phyloP scores from a whole-genome alignment of 176 grass and related monocot species.

The Pontederia paniculata region DNA sequence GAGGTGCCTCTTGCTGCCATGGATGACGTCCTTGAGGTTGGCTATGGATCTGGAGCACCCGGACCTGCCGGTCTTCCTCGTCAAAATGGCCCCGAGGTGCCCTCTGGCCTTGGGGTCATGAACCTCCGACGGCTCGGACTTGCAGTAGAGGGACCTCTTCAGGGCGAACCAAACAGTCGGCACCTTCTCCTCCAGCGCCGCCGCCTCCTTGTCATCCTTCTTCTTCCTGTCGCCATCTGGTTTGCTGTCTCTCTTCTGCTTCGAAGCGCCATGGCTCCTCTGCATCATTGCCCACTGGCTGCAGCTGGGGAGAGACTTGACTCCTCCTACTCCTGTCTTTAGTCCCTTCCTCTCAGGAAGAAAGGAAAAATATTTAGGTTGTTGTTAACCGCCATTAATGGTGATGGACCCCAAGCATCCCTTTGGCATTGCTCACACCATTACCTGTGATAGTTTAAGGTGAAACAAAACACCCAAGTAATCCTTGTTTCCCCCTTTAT shows the following conservation, averaged over 20 bases:
- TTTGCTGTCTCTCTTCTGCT: constrained; percentile 19
- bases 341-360: neutral
- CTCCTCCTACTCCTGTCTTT: too few relatives aligned
- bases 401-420: neutral
- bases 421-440: too few relatives aligned
- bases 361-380: neutral
- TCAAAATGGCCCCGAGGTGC: constrained; percentile 34
- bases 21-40: constrained; percentile 78
- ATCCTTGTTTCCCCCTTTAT: neutral
- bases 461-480: too few relatives aligned
- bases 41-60: constrained; percentile 79
- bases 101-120: constrained; percentile 55
- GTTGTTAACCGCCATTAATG: neutral
- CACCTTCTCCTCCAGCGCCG: constrained; percentile 15
- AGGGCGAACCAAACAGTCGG: constrained; percentile 83
- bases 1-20: constrained; percentile 91
- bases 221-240: neutral
- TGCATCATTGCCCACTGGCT: neutral
- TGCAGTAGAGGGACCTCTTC: constrained; percentile 85
- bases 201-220: neutral
- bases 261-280: constrained; percentile 10
- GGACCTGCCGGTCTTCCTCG: constrained; percentile 52
- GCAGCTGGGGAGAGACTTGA: too few relatives aligned
- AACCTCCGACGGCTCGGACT: constrained; percentile 65
- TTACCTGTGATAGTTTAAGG: too few relatives aligned